Conservation (phyloP, 2,329 filamentous ascomycete species). For the Leptographium procerum region DNA sequence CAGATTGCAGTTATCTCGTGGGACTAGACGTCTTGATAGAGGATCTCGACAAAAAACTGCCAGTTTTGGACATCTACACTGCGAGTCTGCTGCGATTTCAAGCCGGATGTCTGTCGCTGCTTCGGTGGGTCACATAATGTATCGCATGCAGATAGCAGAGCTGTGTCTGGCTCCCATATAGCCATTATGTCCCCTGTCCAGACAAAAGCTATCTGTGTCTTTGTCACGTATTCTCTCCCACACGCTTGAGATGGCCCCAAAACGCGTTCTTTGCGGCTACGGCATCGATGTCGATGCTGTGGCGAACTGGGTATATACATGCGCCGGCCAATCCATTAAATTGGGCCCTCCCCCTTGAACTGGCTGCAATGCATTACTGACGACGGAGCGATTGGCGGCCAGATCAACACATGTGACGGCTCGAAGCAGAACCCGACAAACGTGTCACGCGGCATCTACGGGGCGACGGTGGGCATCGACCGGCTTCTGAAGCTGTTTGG, state of each 20-base stretch:
- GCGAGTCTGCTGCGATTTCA: neutral
- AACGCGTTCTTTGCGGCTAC: neutral
- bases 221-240: neutral
- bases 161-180: neutral
- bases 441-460: constrained; percentile 35
- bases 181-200: neutral
- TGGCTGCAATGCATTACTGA: neutral
- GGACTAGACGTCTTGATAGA: neutral
- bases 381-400: neutral
- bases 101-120: neutral
- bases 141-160: neutral
- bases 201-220: neutral
- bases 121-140: neutral
- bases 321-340: too few species aligned
- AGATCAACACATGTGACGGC: constrained; percentile 1
- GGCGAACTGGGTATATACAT: neutral
- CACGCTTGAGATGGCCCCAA: neutral
- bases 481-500: constrained; percentile 60
- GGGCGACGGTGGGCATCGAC: constrained; percentile 53
- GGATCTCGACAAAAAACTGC: neutral
- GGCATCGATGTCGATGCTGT: constrained; percentile 2
- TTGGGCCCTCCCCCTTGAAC: neutral
- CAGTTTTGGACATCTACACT: neutral
- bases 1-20: neutral
- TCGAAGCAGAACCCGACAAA: neutral